phyloP scores from a whole-genome alignment of 148 eudicot genomes.

The Cornus suecica region DNA sequence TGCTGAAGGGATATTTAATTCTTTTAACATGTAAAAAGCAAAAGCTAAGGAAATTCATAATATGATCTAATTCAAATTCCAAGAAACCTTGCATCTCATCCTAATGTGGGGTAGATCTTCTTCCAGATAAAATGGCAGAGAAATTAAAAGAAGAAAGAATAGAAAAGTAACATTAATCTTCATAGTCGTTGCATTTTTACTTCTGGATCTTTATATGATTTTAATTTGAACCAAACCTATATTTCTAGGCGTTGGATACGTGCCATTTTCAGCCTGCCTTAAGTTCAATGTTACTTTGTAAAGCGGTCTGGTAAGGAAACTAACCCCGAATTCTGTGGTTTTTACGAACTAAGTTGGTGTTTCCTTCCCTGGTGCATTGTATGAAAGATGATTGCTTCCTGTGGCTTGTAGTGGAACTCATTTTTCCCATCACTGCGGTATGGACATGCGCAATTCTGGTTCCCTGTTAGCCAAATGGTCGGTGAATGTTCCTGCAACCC shows the following conservation, averaged over 20 bases:
- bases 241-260: constrained; percentile 43
- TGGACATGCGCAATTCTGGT: neutral
- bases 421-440: neutral
- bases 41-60: too few relatives aligned
- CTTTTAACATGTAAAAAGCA: too few relatives aligned
- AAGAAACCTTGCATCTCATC: neutral
- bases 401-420: neutral
- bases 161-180: too few relatives aligned
- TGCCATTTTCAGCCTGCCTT: constrained; percentile 25
- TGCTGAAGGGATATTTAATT: too few relatives aligned
- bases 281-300: neutral
- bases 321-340: neutral
- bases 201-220: neutral
- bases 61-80: too few relatives aligned
- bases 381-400: neutral
- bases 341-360: neutral
- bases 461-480: neutral
- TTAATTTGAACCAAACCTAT: neutral
- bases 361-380: neutral
- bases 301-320: neutral
- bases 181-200: neutral
- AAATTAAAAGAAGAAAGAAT: too few relatives aligned
- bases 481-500: neutral
- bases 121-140: too few relatives aligned
- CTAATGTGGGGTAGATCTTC: too few relatives aligned